These are phyloP conservation scores for Xylariomycetidae sp. DNA, from an alignment of 2,329 filamentous ascomycete genomes.

Conservation along the genomic window DNA sequence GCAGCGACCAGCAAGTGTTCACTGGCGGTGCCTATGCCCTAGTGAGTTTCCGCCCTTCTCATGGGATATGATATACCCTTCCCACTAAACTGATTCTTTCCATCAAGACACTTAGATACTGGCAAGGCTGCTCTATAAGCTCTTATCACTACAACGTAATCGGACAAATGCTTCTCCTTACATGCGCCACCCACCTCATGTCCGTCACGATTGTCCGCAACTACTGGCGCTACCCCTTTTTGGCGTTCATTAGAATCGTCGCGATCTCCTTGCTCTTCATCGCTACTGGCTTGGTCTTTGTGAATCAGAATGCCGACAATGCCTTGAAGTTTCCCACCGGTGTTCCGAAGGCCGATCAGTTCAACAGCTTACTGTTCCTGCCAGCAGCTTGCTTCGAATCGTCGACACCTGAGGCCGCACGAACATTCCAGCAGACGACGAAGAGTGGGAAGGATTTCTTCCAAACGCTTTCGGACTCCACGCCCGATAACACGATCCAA, in stretches of 20 bases:
- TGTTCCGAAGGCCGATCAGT: constrained; percentile 16
- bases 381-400: constrained; percentile 28
- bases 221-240: constrained; percentile 27
- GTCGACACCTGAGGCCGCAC: constrained; percentile 1
- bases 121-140: constrained; percentile 25
- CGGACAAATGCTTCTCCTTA: constrained; percentile 24
- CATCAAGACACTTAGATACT: constrained; percentile 28
- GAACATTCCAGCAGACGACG: constrained; percentile 12
- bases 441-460: constrained; percentile 12
- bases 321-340: constrained; percentile 21
- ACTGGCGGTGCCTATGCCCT: constrained; percentile 31
- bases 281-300: constrained; percentile 26
- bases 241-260: constrained; percentile 25
- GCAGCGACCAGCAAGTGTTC: constrained; percentile 32
- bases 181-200: constrained; percentile 31
- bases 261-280: constrained; percentile 24
- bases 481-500: constrained; percentile 17
- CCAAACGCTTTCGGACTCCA: constrained; percentile 8
- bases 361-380: constrained; percentile 20
- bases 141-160: constrained; percentile 27
- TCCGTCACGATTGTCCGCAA: constrained; percentile 27
- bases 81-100: too few relatives aligned
- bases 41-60: too few relatives aligned
- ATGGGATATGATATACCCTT: too few relatives aligned
- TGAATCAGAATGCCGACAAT: constrained; percentile 22